These are phyloP conservation scores for Euphorbia schlechtendalii DNA, from an alignment of 441 rosid genomes.

Conservation along the genomic window DNA sequence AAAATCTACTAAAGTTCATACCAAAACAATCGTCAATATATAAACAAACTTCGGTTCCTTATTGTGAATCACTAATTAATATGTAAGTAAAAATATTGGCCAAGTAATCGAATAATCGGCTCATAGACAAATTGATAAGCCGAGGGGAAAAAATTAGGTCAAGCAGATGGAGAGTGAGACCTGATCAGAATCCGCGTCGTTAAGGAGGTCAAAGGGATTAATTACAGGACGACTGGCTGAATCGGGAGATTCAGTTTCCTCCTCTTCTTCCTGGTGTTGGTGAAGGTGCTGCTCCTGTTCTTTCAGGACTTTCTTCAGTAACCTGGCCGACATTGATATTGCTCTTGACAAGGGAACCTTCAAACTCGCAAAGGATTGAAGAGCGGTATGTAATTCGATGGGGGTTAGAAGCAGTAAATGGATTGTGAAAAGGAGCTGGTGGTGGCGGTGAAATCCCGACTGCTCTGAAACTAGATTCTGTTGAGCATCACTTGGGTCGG, in stretches of 20 bases:
- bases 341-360: background rate
- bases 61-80: too few species aligned
- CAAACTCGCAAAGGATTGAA: background rate
- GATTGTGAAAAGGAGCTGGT: too few species aligned
- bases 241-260: conserved; percentile 36
- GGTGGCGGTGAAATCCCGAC: too few species aligned
- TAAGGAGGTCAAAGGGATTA: conserved; percentile 76
- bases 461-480: too few species aligned
- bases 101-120: background rate
- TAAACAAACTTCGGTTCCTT: too few species aligned
- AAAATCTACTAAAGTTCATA: too few species aligned
- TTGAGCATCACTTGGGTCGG: too few species aligned
- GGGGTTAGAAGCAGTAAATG: too few species aligned
- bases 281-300: conserved; percentile 57
- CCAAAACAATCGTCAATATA: too few species aligned
- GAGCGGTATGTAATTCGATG: too few species aligned
- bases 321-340: conserved; percentile 59
- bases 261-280: conserved; percentile 30
- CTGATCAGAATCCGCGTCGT: conserved; percentile 46
- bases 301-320: conserved; percentile 65
- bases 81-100: too few species aligned
- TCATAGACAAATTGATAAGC: background rate
- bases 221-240: conserved; percentile 32
- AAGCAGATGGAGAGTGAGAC: conserved; percentile 24
- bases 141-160: background rate